phyloP scores from a whole-genome alignment of 208 protist genomes.

The Leishmania tarentolae region DNA sequence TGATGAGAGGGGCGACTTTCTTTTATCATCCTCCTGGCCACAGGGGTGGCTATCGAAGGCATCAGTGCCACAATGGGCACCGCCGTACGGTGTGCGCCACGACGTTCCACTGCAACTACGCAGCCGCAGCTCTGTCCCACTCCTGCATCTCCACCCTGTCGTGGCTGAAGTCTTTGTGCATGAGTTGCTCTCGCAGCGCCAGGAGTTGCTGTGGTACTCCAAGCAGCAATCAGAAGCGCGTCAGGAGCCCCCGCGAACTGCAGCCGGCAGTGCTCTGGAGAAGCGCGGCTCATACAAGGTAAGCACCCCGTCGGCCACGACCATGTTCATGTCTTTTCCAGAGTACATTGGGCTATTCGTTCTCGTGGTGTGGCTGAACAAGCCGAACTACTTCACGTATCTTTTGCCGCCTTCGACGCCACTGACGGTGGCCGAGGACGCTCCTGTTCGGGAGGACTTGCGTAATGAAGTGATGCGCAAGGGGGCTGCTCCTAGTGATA shows the following conservation, averaged over 20 bases:
- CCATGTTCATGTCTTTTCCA: constrained; percentile 28
- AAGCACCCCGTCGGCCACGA: not conserved
- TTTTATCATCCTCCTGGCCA: not conserved
- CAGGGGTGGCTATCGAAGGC: constrained; percentile 9
- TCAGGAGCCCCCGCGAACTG: not conserved
- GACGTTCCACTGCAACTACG: constrained; percentile 63
- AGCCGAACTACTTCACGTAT: constrained; percentile 23
- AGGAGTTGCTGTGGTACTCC: constrained; percentile 33
- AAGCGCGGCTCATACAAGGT: not conserved
- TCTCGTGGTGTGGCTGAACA: constrained; percentile 55
- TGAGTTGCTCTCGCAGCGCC: constrained; percentile 60
- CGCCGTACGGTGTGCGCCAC: constrained; percentile 37
- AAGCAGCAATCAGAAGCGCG: constrained; percentile 19
- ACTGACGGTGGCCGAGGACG: constrained; percentile 11
- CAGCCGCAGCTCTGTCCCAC: constrained; percentile 24
- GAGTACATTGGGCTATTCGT: constrained; percentile 60
- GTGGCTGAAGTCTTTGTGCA: constrained; percentile 70
- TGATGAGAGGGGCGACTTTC: not conserved
- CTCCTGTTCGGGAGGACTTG: constrained; percentile 3
- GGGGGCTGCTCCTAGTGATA: not conserved
- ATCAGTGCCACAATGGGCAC: constrained; percentile 34
- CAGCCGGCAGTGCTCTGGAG: not conserved
- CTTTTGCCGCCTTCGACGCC: constrained; percentile 23
- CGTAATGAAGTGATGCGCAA: not conserved
- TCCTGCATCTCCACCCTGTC: constrained; percentile 58